Base-by-base conservation (phyloP, 768 basidiomycete genomes). In the Serendipita sp. region DNA sequence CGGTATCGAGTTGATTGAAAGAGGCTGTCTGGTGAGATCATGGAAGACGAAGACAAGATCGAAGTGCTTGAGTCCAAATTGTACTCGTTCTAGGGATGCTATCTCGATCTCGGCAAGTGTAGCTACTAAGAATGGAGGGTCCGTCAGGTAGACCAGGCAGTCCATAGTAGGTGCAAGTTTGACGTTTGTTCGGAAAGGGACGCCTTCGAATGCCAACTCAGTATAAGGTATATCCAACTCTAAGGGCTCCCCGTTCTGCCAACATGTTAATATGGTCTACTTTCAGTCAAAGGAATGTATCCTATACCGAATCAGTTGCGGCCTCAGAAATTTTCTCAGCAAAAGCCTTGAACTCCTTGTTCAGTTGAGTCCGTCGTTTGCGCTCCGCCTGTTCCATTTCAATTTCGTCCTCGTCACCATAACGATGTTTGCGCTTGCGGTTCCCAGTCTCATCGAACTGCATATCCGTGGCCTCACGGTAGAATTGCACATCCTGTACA, bases 371-470 rank as follows among this genome's bases (percentile, higher is more conserved):
- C 62, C 93, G 78, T 34, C 92, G 85, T 74, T 88, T 91, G 60
- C 94, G 79, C 73, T 99, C 96, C 72, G 93, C 91, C 71, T 98
- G 95, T 72, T 98, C 96, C 76, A 95, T 88, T 77, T 98, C 94
- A 66, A 98, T 93, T 75, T 98, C 96, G 72, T 99, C 96, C 73
- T 99, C 96, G 70, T 98, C 96, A 33, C 93, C 93, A 70, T 97
- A 97, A 64, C 95, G 83, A 69, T 93, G 89, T 73, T 96, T 93
- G 63, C 95, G 83, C 74, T 98, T 98, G 69, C 94, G 83, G 70
- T 98, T 98, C n/a, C 96, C 96, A 1, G 96, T 98, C 74, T 99
- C 96, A 70, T 99, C 96, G 70, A 98, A 97, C 67, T 94, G 90
- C 33, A 95, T 90, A 68, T 99, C 96, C 0, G 91, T 90, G 4